Percentiles rank a stretch among this genome's conserved stretches.
Evolutionary conservation across 257 asterid species (phyloP).

Genomic region (Scutellaria barbata): DNA sequence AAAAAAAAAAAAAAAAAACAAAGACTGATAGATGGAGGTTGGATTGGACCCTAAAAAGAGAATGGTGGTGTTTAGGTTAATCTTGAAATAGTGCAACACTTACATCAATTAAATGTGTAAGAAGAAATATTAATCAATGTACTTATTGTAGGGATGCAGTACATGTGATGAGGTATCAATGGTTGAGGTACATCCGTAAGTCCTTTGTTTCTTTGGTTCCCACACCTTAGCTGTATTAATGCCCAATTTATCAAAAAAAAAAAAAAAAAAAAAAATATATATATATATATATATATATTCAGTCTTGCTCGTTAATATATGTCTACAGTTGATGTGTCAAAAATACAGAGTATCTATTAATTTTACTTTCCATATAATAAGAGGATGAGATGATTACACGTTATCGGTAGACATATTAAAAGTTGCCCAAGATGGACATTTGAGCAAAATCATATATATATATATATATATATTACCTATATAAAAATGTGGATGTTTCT

Average conservation of each 20-base stretch:
- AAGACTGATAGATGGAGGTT: conserved; percentile 31
- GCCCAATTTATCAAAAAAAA: conserved; percentile 10
- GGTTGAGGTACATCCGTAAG: conserved; percentile 62
- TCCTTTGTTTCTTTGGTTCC: conserved; percentile 40
- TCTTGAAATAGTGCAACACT: background rate
- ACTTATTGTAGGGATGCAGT: conserved; percentile 33
- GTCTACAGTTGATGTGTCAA: too few relatives aligned
- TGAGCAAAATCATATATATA: too few relatives aligned
- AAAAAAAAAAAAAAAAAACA: background rate
- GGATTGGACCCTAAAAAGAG: conserved; percentile 37
- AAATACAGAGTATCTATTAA: too few relatives aligned
- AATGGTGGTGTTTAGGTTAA: conserved; percentile 14
- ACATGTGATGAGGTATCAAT: conserved; percentile 48
- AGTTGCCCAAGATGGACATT: too few relatives aligned
- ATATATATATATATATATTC: too few relatives aligned
- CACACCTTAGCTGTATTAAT: conserved; percentile 30
- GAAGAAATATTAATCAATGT: conserved; percentile 1
- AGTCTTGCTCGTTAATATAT: too few relatives aligned
- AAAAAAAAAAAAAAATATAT: too few relatives aligned
- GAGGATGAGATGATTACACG: too few relatives aligned
- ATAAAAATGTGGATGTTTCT: too few relatives aligned
- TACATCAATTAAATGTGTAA: conserved; percentile 15
- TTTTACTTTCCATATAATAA: too few relatives aligned
- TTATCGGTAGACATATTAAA: too few relatives aligned
- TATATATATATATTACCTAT: too few relatives aligned